Percentiles rank a stretch among this genome's conserved stretches.
Conservation (phyloP, 495 filamentous ascomycete genomes). For the Lophium mytilinum region DNA sequence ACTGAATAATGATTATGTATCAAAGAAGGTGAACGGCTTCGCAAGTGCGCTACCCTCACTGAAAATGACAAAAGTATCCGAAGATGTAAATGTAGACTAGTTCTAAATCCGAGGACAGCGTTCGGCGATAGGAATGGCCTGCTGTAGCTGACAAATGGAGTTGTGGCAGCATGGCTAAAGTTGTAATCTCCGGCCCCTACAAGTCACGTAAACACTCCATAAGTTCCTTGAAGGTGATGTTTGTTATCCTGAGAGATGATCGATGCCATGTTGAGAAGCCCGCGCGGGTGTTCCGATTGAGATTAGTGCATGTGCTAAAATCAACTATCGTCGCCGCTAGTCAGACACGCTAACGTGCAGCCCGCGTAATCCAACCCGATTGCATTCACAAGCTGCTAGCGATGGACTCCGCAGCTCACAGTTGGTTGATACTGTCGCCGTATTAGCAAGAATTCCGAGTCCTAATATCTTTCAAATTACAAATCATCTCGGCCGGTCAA, state of each 20-base stretch:
- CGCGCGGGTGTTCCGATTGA: neutral
- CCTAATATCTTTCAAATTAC: neutral
- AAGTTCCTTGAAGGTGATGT: neutral
- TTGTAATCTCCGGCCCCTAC: neutral
- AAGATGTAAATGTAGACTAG: too few relatives aligned
- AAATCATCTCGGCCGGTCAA: neutral
- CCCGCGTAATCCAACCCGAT: neutral
- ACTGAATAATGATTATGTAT: too few relatives aligned
- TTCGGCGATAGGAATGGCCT: too few relatives aligned
- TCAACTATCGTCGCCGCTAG: neutral
- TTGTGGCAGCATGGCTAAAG: too few relatives aligned
- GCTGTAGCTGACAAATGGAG: too few relatives aligned
- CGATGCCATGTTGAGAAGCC: neutral
- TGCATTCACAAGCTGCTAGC: neutral
- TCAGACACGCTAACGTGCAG: too few relatives aligned
- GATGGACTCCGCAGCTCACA: neutral
- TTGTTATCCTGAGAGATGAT: too few relatives aligned
- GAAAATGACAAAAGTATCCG: too few relatives aligned
- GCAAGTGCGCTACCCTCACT: too few relatives aligned
- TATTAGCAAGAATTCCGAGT: neutral
- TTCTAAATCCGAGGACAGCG: too few relatives aligned
- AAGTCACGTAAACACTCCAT: neutral
- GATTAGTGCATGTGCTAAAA: neutral
- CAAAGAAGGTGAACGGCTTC: too few relatives aligned
- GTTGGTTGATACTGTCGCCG: neutral